Base-by-base conservation (phyloP, 2,329 filamentous ascomycete genomes). In the Talaromyces sp. region DNA sequence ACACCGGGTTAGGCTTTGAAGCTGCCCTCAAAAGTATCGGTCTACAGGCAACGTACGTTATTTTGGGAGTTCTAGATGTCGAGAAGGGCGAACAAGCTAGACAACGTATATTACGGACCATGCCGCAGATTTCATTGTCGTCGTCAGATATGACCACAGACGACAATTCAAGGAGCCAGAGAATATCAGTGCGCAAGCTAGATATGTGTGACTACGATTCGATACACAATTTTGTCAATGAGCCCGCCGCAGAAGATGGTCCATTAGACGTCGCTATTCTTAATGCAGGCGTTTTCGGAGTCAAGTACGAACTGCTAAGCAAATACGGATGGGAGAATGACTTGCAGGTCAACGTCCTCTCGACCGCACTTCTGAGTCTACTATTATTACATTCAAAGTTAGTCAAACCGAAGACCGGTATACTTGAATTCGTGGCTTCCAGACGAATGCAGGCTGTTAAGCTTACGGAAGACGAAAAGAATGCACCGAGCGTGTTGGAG, bases 1-100 rank as follows among this genome's bases (percentile, higher is more conserved):
- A 83, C 65, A 74, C 74, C 1, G 82, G 81, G 0, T 72, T 82
- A 0, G 82, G 82, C 6, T 70, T 79, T 17, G 80, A 83, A 72
- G 78, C 80, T 61, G 77, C 79, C 2, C 74, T 75, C 0, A 80
- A 83, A 67, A 71, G 82, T 47, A 72, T 73, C n/a, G 72, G 74
- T 13, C 74, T 82, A 3, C 72, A 74, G 2, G 77, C 77, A 4
- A 62, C 69, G 1, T 77, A 76, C 66, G 71, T 84, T 38, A 82
- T 84, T 62, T 71, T 84, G 1, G 82, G 75, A 3, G 80, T 82
- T 7, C 78, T 81, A 27, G 76, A 76, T 63, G 61, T 73, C 1
- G n/a, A 68, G 1, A 78, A 79, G 13, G 81, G 81, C 3, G 40
- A 61, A 10, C 38, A 22, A 7, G 58, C 58, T 29, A 49, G 36